These are phyloP conservation scores for Xylariaceae sp. DNA, from an alignment of 2,329 filamentous ascomycete genomes.

Conservation along the genomic window DNA sequence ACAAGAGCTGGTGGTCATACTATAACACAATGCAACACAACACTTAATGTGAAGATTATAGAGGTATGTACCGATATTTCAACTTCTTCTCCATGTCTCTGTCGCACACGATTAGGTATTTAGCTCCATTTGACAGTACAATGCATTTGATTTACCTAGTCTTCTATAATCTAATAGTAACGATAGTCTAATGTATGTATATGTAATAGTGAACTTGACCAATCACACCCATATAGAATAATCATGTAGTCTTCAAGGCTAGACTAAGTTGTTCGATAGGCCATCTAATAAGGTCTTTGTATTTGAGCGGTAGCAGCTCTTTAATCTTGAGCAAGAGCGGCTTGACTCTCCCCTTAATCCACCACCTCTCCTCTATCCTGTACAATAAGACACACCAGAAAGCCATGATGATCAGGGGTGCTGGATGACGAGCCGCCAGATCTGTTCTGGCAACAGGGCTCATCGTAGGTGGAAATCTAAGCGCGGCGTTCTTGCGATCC, in stretches of 20 bases:
- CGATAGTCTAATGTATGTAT: too few relatives aligned
- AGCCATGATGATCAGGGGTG: conserved; percentile 30
- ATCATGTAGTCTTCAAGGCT: not conserved
- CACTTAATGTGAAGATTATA: too few relatives aligned
- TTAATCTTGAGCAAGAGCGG: conserved; percentile 22
- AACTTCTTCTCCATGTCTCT: too few relatives aligned
- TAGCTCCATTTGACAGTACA: not conserved
- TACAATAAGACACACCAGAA: conserved; percentile 33
- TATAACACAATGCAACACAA: too few relatives aligned
- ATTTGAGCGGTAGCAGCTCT: conserved; percentile 16
- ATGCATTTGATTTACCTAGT: too few relatives aligned
- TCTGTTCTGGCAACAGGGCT: conserved; percentile 17
- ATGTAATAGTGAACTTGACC: not conserved
- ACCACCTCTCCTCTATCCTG: conserved; percentile 29
- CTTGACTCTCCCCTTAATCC: conserved; percentile 19
- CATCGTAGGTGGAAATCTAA: conserved; percentile 23
- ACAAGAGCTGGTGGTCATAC: too few relatives aligned
- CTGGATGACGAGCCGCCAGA: conserved; percentile 17
- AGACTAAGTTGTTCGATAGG: conserved; percentile 13
- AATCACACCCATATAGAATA: not conserved
- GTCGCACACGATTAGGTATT: not conserved
- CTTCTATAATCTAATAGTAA: too few relatives aligned
- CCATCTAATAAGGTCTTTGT: conserved; percentile 17
- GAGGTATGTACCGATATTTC: too few relatives aligned
- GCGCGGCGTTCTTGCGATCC: conserved; percentile 28